phyloP scores from a whole-genome alignment of 345 rosid genomes.

The Salix arbutifolia region DNA sequence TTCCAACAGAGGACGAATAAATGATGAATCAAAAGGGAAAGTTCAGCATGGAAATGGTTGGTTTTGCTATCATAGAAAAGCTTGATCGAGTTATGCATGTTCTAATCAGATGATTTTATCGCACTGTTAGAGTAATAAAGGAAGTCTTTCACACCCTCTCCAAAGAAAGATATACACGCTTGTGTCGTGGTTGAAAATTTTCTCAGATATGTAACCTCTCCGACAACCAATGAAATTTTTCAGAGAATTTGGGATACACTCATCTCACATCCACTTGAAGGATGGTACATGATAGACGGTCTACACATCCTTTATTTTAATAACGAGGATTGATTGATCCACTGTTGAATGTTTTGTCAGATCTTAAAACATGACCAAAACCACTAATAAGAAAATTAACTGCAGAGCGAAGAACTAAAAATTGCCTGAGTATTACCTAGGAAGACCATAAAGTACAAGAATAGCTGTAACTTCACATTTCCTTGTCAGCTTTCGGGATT shows the following conservation, averaged over 20 bases:
- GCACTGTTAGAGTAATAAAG: background rate
- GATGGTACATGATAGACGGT: too few species aligned
- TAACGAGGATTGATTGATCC: too few species aligned
- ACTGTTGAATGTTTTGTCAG: too few species aligned
- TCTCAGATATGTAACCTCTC: background rate
- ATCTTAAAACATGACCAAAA: too few species aligned
- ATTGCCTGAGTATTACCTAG: conserved; percentile 43
- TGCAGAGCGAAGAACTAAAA: background rate
- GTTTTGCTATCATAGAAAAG: background rate
- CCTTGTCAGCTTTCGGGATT: conserved; percentile 66
- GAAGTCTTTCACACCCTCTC: background rate
- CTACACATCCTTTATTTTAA: too few species aligned
- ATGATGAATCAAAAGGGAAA: background rate
- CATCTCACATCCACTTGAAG: too few species aligned
- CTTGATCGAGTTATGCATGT: background rate
- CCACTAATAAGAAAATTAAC: background rate
- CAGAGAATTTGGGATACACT: too few species aligned
- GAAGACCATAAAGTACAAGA: conserved; percentile 92
- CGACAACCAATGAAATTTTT: too few species aligned
- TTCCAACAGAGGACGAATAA: too few species aligned
- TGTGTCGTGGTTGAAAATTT: too few species aligned
- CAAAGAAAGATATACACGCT: too few species aligned
- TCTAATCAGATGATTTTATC: background rate
- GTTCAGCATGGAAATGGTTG: background rate
- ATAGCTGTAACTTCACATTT: conserved; percentile 96